A percentile compares a stretch with the other conserved stretches of the same genome.
Conservation (phyloP, 257 asterid species). For the Solanum clarkiae region DNA sequence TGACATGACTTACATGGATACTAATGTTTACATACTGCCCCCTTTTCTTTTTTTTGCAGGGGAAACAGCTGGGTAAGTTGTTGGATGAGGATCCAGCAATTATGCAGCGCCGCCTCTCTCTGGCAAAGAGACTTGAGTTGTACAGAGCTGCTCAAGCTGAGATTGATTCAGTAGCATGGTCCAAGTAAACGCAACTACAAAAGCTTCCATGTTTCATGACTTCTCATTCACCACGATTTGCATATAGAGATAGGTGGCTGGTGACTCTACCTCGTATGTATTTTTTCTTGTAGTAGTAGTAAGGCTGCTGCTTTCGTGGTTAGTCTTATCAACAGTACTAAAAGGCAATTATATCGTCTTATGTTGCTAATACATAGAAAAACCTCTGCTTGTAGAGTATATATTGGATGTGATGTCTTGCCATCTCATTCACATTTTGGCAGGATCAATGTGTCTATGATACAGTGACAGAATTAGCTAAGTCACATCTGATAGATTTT, state of each 20-base stretch:
- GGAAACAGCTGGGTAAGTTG: slow-evolving; percentile 38
- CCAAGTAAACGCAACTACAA: slow-evolving; percentile 20
- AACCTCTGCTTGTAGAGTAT: background rate
- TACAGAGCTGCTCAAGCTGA: slow-evolving; percentile 66
- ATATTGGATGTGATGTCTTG: background rate
- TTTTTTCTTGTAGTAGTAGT: background rate
- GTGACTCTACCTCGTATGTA: slow-evolving; percentile 6
- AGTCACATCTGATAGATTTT: background rate
- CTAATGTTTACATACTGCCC: background rate
- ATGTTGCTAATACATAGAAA: background rate
- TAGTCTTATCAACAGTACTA: background rate
- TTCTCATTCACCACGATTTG: background rate
- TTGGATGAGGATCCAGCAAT: slow-evolving; percentile 76
- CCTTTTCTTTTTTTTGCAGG: slow-evolving; percentile 16
- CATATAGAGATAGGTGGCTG: background rate
- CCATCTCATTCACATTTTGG: background rate
- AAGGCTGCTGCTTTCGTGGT: background rate
- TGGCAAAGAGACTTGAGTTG: slow-evolving; percentile 64
- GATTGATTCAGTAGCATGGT: slow-evolving; percentile 69
- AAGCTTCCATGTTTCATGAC: background rate
- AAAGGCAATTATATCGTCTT: background rate
- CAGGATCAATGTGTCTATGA: background rate
- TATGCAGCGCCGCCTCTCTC: slow-evolving; percentile 51
- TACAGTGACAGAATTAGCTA: background rate
- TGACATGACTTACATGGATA: background rate